Conservation (phyloP, 257 asterid genomes). For the Coffea canephora region DNA sequence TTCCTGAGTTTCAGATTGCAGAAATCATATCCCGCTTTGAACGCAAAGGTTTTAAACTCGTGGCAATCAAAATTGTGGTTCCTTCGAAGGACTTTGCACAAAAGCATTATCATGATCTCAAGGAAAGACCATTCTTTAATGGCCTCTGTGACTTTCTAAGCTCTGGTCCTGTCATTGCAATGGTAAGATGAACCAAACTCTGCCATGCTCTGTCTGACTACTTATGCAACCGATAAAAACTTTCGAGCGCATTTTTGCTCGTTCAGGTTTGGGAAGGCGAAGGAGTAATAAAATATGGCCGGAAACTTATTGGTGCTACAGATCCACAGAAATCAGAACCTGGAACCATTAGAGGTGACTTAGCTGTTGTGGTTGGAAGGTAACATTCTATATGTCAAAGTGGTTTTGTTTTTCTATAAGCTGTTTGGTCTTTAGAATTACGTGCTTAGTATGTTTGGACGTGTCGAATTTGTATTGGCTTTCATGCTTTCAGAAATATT, state of each 20-base stretch:
- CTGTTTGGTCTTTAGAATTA: neutral
- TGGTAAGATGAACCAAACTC: slow-evolving; percentile 53
- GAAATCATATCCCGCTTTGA: slow-evolving; percentile 92
- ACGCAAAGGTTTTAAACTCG: slow-evolving; percentile 93
- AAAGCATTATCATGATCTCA: slow-evolving; percentile 94
- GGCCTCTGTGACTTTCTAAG: slow-evolving; percentile 97
- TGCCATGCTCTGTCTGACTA: neutral
- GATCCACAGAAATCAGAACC: slow-evolving; percentile 99
- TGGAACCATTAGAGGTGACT: slow-evolving; percentile 97
- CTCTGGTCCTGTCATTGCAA: slow-evolving; percentile 98
- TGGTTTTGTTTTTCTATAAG: neutral
- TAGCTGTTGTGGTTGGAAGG: slow-evolving; percentile 98
- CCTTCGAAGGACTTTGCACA: slow-evolving; percentile 89
- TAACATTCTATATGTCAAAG: slow-evolving; percentile 13
- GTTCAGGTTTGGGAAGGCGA: slow-evolving; percentile 99
- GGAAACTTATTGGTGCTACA: slow-evolving; percentile 96
- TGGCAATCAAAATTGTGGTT: slow-evolving; percentile 71
- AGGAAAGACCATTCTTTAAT: slow-evolving; percentile 85
- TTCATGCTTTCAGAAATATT: slow-evolving; percentile 59
- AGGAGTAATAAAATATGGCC: slow-evolving; percentile 92
- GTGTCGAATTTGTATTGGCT: neutral
- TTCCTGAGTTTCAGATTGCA: slow-evolving; percentile 56
- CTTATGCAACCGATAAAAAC: neutral
- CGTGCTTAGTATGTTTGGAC: neutral
- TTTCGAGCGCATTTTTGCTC: slow-evolving; percentile 4